These are phyloP conservation scores for Cicer judaicum DNA, from an alignment of 306 rosid species.

Conservation along the genomic window DNA sequence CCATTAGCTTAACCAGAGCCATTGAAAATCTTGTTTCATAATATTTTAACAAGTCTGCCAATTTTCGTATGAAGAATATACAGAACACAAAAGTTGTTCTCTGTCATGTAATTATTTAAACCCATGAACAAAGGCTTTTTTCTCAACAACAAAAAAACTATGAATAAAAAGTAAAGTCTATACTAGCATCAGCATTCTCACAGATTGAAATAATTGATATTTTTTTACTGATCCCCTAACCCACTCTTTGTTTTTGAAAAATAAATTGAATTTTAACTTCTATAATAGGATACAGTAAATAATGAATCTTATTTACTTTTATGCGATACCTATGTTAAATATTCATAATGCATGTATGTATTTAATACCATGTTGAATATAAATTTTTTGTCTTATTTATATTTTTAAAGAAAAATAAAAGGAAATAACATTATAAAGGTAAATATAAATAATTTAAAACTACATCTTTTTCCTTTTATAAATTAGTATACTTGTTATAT, in stretches of 20 bases:
- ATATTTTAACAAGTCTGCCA: constrained; percentile 17
- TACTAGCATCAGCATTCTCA: not conserved
- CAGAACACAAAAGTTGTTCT: constrained; percentile 20
- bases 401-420: not conserved
- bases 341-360: not conserved
- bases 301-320: not conserved
- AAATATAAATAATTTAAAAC: not conserved
- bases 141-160: not conserved
- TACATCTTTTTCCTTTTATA: not conserved
- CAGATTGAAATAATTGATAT: constrained; percentile 4
- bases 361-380: not conserved
- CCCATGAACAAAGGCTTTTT: not conserved
- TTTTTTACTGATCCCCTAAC: not conserved
- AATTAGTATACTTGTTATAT: not conserved
- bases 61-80: constrained; percentile 28
- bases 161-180: not conserved
- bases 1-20: constrained; percentile 23
- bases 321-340: not conserved
- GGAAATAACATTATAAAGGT: constrained; percentile 2
- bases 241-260: not conserved
- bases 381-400: not conserved
- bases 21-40: not conserved
- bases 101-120: not conserved
- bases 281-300: no score
- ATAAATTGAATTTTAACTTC: not conserved